These are phyloP conservation scores for Didymella sp. DNA, from an alignment of 2,329 filamentous ascomycete genomes.

Conservation along the genomic window DNA sequence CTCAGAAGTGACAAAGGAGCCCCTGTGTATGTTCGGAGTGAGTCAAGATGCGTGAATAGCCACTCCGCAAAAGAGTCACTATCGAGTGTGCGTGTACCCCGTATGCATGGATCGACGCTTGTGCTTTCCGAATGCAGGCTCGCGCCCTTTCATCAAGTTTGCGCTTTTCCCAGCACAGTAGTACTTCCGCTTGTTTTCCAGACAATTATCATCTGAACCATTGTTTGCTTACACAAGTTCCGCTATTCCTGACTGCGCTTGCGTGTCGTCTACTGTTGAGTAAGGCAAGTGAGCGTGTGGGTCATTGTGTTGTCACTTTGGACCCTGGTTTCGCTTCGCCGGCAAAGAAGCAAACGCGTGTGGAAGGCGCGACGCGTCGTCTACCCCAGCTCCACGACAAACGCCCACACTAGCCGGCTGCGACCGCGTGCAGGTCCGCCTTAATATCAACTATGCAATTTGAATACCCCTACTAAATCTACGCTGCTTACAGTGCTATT, in stretches of 20 bases:
- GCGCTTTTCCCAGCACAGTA: slow-evolving; percentile 5
- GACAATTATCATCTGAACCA: background rate
- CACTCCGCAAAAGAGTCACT: background rate
- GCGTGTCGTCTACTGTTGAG: background rate
- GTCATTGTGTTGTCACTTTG: background rate
- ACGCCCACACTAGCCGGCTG: background rate
- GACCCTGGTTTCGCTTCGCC: background rate
- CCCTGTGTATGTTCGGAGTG: slow-evolving; percentile 1
- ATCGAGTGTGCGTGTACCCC: slow-evolving; percentile 2
- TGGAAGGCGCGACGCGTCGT: slow-evolving; percentile 6
- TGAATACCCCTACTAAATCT: background rate
- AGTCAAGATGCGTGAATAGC: slow-evolving; percentile 5
- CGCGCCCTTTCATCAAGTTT: background rate
- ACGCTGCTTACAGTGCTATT: background rate
- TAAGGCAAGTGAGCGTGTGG: background rate
- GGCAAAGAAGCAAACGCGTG: background rate
- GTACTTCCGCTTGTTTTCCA: background rate
- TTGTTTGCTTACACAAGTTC: background rate
- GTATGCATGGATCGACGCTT: slow-evolving; percentile 1
- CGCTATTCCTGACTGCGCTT: background rate
- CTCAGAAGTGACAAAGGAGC: background rate
- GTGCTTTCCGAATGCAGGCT: background rate
- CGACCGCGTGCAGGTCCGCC: background rate
- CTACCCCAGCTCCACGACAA: background rate
- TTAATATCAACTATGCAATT: background rate